Evolutionary conservation across 1,284 basidiomycete genomes (phyloP), one percentile per base, ranked within the genome.

Genomic region (Ustilago loliicola): DNA sequence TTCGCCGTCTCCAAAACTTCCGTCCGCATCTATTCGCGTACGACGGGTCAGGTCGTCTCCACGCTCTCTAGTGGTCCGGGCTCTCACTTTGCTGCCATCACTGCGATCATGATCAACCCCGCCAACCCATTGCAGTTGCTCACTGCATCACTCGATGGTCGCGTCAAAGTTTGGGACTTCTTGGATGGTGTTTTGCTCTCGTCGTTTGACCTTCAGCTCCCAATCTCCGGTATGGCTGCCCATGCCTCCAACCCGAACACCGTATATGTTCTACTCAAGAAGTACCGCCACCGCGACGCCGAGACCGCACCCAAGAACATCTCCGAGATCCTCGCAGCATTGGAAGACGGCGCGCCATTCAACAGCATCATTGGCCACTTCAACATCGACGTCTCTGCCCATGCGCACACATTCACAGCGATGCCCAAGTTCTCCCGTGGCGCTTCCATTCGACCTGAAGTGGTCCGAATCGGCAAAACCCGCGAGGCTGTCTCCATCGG

Each of bases 161-260:
- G 90, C 29, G 87, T 98, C 77, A 91, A 94, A 85, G 88, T 96
- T 13, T 98, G 96, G 96, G 95, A 98, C 87, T 96, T 93, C 86
- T 88, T 96, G 59, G 95, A 98, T 75, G 95, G 92, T 1, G 89
- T 90, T 3, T 88, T 97, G 17, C 88, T 98, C 63, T 91, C 92
- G 74, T 77, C 70, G 10, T 72, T 85, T 50, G 72, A 81, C 54
- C 63, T 85, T 50, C 89, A 89, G 48, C 90, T 92, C 67, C 91
- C 94, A 6, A 92, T 97, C 76, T 89, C 91, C 64, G 90, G 91
- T 77, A 88, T 96, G 75, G 91, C 91, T 64, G 90, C 90, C 1
- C 92, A 94, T 84, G 89, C 91, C 67, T 88, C 88, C 66, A 90
- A 91, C 85, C 90, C 89, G 78, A 91, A 92, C 72, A 88, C 89